These are phyloP conservation scores for Ajuga reptans DNA, from an alignment of 305 asterid genomes.

Conservation along the genomic window DNA sequence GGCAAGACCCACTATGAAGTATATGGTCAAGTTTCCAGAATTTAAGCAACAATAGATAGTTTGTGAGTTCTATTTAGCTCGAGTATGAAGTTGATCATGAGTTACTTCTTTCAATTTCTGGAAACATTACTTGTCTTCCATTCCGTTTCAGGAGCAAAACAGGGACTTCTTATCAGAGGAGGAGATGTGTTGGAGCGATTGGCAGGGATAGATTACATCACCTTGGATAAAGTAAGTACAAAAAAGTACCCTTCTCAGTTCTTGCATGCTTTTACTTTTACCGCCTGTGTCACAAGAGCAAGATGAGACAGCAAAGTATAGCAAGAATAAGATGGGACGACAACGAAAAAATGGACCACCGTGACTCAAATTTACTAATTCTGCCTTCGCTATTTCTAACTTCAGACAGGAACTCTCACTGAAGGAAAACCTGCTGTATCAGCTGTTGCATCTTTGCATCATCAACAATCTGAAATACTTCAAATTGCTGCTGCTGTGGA, in stretches of 20 bases:
- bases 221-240: slow-evolving; percentile 73
- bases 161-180: slow-evolving; percentile 91
- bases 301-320: not conserved
- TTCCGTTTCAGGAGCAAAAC: slow-evolving; percentile 67
- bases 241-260: not conserved
- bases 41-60: not conserved
- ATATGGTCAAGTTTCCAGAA: not conserved
- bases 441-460: slow-evolving; percentile 54
- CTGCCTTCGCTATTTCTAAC: slow-evolving; percentile 16
- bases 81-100: not conserved
- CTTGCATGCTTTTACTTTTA: slow-evolving; percentile 4
- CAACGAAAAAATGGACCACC: not conserved
- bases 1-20: slow-evolving; percentile 8
- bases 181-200: slow-evolving; percentile 93
- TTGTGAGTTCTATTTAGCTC: not conserved
- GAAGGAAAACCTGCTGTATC: slow-evolving; percentile 91
- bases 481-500: slow-evolving; percentile 92
- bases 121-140: slow-evolving; percentile 3
- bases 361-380: slow-evolving; percentile 11
- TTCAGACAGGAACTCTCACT: slow-evolving; percentile 94
- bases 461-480: slow-evolving; percentile 65
- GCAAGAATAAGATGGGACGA: not conserved
- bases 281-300: not conserved
- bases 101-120: slow-evolving; percentile 13
- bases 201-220: slow-evolving; percentile 66